These are phyloP conservation scores for Phlyctochytrium bullatum DNA, from an alignment of 192 early-diverging fungal species.

Conservation along the genomic window DNA sequence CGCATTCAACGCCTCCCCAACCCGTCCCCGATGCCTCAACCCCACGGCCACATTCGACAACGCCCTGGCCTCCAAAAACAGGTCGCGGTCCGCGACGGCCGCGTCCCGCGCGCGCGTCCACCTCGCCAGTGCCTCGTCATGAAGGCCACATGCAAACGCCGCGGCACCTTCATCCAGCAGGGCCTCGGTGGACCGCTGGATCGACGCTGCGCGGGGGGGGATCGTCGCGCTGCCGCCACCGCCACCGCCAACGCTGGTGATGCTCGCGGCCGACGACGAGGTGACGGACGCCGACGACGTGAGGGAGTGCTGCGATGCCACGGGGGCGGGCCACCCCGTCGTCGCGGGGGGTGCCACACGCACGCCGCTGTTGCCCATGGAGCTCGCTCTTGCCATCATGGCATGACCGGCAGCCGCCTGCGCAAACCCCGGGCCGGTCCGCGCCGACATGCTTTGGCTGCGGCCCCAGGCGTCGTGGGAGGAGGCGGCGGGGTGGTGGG, in stretches of 20 bases:
- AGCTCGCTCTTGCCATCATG: too few relatives aligned
- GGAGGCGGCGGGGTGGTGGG: neutral
- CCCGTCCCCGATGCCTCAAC: neutral
- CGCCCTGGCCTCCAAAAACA: conserved; percentile 1
- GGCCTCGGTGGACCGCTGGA: neutral
- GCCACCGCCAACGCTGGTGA: too few relatives aligned
- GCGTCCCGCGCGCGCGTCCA: neutral
- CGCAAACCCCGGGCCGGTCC: neutral
- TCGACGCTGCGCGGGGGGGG: neutral
- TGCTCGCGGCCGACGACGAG: neutral
- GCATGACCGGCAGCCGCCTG: too few relatives aligned
- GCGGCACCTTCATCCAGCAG: conserved; percentile 6
- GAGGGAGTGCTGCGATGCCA: neutral
- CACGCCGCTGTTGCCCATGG: too few relatives aligned
- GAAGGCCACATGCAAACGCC: neutral
- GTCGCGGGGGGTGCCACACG: too few relatives aligned
- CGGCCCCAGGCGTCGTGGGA: neutral
- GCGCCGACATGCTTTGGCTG: neutral
- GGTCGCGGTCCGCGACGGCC: neutral
- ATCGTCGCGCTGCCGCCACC: too few relatives aligned
- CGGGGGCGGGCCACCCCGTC: too few relatives aligned
- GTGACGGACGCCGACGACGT: neutral
- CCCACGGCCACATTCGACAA: neutral
- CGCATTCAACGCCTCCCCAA: neutral
- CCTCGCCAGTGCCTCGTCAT: neutral